A percentile compares a stretch with the other conserved stretches of the same genome.
These are phyloP conservation scores for Marasmius oreades DNA, from an alignment of 1,284 basidiomycete species.

Conservation along the genomic window DNA sequence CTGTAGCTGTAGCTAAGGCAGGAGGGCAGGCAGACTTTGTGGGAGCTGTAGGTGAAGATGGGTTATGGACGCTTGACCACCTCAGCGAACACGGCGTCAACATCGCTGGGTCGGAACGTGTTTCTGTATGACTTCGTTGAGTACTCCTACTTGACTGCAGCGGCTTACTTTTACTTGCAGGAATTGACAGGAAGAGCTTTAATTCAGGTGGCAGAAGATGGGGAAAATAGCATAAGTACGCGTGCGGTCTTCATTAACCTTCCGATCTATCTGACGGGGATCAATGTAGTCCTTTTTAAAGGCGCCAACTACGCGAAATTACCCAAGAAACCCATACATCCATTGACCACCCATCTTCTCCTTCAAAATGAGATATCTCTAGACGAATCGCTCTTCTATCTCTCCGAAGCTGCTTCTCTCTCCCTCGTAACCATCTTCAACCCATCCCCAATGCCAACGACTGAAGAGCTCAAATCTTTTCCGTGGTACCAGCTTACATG, in stretches of 20 bases:
- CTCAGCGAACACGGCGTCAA: conserved; percentile 32
- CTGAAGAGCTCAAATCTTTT: conserved; percentile 35
- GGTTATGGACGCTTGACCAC: conserved; percentile 39
- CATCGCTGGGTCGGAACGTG: conserved; percentile 32
- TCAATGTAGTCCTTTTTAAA: conserved; percentile 44
- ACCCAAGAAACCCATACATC: conserved; percentile 29
- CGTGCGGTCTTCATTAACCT: neutral
- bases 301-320: conserved; percentile 48
- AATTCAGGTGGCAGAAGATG: conserved; percentile 50
- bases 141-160: neutral
- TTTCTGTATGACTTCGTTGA: neutral
- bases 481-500: conserved; percentile 49
- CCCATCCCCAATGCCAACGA: conserved; percentile 49
- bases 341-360: conserved; percentile 41
- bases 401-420: conserved; percentile 16
- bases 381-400: conserved; percentile 35
- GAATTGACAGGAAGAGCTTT: conserved; percentile 52
- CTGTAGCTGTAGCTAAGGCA: conserved; percentile 49
- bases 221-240: conserved; percentile 59
- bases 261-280: neutral
- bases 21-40: conserved; percentile 41
- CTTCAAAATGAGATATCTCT: conserved; percentile 57
- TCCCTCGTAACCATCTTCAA: conserved; percentile 41
- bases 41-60: conserved; percentile 49
- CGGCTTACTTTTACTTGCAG: conserved; percentile 23